A percentile compares a stretch with the other conserved stretches of the same genome.
Conservation (phyloP, 371 early-diverging fungal genomes). For the Nematocida ironsii region DNA sequence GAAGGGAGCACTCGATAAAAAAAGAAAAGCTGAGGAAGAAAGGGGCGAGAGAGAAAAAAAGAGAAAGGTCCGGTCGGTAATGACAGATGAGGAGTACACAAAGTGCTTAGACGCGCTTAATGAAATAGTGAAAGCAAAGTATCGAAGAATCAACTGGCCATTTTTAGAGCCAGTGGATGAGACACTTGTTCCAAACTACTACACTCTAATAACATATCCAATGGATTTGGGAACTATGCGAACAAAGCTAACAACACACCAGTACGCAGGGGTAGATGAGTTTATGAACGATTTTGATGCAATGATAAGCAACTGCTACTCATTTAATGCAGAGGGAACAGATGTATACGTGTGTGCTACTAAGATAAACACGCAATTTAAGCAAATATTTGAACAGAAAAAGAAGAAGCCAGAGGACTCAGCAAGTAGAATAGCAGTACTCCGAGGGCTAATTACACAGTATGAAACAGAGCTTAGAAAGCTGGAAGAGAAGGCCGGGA, state of each 20-base stretch:
- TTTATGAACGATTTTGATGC: constrained; percentile 66
- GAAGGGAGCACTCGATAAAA: constrained; percentile 41
- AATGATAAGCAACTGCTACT: constrained; percentile 81
- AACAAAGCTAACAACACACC: constrained; percentile 54
- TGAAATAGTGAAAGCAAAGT: constrained; percentile 64
- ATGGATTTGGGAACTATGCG: constrained; percentile 66
- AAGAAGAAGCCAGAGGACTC: constrained; percentile 41
- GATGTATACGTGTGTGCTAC: constrained; percentile 75
- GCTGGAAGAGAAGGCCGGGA: constrained; percentile 56
- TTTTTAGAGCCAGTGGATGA: constrained; percentile 80
- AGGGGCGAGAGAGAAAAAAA: constrained; percentile 39
- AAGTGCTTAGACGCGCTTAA: constrained; percentile 59
- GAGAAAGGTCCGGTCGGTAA: constrained; percentile 17
- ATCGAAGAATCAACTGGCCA: constrained; percentile 72
- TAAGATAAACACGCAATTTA: constrained; percentile 60
- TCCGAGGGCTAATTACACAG: constrained; percentile 63
- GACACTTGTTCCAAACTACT: constrained; percentile 75
- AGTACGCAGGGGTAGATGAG: constrained; percentile 60
- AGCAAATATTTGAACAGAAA: constrained; percentile 48
- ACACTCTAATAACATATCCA: constrained; percentile 71
- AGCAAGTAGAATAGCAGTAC: constrained; percentile 56
- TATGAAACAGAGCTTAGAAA: constrained; percentile 61
- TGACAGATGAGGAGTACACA: constrained; percentile 64
- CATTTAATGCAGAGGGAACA: constrained; percentile 81
- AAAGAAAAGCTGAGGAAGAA: constrained; percentile 47